Percentiles rank a stretch among this genome's conserved stretches.
phyloP scores from a whole-genome alignment of 148 eudicot species.

The Arctostaphylos glauca region DNA sequence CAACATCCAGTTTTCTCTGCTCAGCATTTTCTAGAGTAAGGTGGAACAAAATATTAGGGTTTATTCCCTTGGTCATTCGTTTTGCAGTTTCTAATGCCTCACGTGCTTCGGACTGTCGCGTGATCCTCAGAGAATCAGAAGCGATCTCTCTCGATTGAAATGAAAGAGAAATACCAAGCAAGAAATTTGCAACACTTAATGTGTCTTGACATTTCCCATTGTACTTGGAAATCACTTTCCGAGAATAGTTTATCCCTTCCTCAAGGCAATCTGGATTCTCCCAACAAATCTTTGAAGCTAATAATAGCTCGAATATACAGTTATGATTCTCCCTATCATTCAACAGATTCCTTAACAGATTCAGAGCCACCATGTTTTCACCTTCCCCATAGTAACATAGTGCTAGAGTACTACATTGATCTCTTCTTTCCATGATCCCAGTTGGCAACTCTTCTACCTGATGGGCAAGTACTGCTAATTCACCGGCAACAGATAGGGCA shows the following conservation, averaged over 20 bases:
- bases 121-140: slow-evolving; percentile 53
- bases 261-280: slow-evolving; percentile 24
- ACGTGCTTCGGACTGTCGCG: slow-evolving; percentile 57
- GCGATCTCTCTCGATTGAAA: slow-evolving; percentile 35
- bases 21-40: slow-evolving; percentile 78
- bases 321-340: slow-evolving; percentile 43
- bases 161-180: slow-evolving; percentile 64
- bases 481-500: slow-evolving; percentile 63
- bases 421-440: slow-evolving; percentile 46
- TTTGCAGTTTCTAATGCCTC: slow-evolving; percentile 54
- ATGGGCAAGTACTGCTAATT: slow-evolving; percentile 40
- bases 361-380: slow-evolving; percentile 49
- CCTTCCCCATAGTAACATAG: slow-evolving; percentile 69
- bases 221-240: slow-evolving; percentile 26
- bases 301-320: slow-evolving; percentile 41
- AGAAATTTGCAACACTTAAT: slow-evolving; percentile 45
- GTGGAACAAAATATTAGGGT: slow-evolving; percentile 48
- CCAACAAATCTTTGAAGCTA: slow-evolving; percentile 54
- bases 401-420: slow-evolving; percentile 45
- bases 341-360: slow-evolving; percentile 50
- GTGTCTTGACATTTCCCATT: slow-evolving; percentile 36
- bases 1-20: slow-evolving; percentile 83
- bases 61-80: slow-evolving; percentile 29
- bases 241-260: slow-evolving; percentile 45
- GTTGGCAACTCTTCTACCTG: slow-evolving; percentile 69